These are phyloP conservation scores for Podaxis mareebaensis DNA, from an alignment of 768 basidiomycete genomes.

Conservation along the genomic window DNA sequence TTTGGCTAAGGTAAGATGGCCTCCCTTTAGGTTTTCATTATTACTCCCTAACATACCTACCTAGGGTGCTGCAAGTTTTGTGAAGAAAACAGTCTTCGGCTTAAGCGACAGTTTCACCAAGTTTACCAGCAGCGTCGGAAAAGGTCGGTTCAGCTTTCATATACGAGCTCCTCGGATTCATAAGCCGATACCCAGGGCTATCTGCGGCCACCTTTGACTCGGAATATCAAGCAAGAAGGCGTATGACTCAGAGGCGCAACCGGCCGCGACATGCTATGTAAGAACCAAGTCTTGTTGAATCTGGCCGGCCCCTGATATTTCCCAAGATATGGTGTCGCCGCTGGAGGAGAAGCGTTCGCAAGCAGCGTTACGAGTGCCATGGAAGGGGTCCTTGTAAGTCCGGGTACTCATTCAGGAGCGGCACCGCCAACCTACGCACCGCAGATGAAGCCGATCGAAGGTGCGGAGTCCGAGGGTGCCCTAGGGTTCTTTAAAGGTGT, in stretches of 20 bases:
- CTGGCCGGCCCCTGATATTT: conserved; percentile 1
- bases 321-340: conserved; percentile 87
- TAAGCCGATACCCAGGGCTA: conserved; percentile 53
- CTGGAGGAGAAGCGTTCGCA: conserved; percentile 92
- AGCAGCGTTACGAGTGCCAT: conserved; percentile 94
- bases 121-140: conserved; percentile 95
- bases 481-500: conserved; percentile 98
- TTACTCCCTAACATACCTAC: neutral
- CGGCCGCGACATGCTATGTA: conserved; percentile 95
- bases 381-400: conserved; percentile 84
- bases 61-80: conserved; percentile 96
- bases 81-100: conserved; percentile 98
- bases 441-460: conserved; percentile 96
- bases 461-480: conserved; percentile 92
- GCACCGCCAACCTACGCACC: conserved; percentile 6
- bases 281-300: conserved; percentile 23
- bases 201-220: conserved; percentile 97
- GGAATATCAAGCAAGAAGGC: conserved; percentile 88
- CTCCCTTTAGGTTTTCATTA: neutral
- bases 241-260: conserved; percentile 89
- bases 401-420: neutral
- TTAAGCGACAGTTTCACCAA: conserved; percentile 96
- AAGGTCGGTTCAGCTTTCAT: conserved; percentile 51
- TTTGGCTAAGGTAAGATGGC: conserved; percentile 74
- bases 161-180: neutral